A percentile compares a stretch with the other conserved stretches of the same genome.
phyloP scores from a whole-genome alignment of 352 stramenopile species.

The Globisporangium camurandrum region DNA sequence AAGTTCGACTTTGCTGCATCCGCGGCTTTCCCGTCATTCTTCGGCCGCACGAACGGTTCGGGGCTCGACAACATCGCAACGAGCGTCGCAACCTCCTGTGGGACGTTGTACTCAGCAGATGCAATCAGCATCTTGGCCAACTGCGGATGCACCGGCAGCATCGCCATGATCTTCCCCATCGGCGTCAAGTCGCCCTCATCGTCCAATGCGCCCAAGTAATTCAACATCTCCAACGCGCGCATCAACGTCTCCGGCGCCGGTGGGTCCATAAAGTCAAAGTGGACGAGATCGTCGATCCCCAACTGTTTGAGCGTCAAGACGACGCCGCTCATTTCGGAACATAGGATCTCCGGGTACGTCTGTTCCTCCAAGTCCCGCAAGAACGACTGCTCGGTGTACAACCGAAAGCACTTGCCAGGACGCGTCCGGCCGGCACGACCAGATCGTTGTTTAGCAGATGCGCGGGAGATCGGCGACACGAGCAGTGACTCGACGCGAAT shows the following conservation, averaged over 20 bases:
- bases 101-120: conserved; percentile 93
- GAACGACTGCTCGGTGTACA: conserved; percentile 98
- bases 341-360: conserved; percentile 98
- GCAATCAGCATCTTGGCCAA: conserved; percentile 97
- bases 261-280: conserved; percentile 99
- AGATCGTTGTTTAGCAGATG: conserved; percentile 90
- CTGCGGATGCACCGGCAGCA: conserved; percentile 96
- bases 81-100: conserved; percentile 96
- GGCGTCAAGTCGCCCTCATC: conserved; percentile 96
- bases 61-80: conserved; percentile 95
- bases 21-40: conserved; percentile 93
- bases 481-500: conserved; percentile 98
- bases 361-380: conserved; percentile 96
- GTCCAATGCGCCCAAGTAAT: conserved; percentile 96
- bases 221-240: conserved; percentile 96
- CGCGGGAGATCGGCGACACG: conserved; percentile 96
- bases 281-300: conserved; percentile 98
- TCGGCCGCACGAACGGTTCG: conserved; percentile 92
- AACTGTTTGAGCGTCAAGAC: conserved; percentile 98
- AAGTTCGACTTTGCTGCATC: conserved; percentile 97
- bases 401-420: conserved; percentile 92
- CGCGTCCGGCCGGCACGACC: conserved; percentile 89
- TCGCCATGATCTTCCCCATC: conserved; percentile 89
- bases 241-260: conserved; percentile 98
- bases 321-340: conserved; percentile 93